Conservation (phyloP, 1,284 basidiomycete species). For the Singerocomus rubriflavus region DNA sequence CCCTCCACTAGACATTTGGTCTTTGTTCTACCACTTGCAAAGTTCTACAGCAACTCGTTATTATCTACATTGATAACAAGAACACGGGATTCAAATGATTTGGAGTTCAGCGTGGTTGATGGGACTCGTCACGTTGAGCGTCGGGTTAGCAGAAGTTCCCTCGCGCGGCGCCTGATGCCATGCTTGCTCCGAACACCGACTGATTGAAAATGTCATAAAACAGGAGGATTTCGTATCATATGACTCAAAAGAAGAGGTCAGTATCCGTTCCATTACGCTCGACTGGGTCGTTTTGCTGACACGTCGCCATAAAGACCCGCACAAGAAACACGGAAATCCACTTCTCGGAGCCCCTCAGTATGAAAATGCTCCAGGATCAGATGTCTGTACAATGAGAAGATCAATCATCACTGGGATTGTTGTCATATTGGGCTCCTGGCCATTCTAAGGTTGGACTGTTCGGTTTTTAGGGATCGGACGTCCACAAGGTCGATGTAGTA, state of each 20-base stretch:
- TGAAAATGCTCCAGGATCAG: constrained; percentile 17
- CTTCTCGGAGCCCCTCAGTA: constrained; percentile 16
- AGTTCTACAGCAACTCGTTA: constrained; percentile 37
- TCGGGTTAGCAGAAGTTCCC: constrained; percentile 17
- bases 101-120: constrained; percentile 27
- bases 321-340: constrained; percentile 20
- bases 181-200: background rate
- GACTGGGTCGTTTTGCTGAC: background rate
- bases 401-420: constrained; percentile 1
- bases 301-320: background rate
- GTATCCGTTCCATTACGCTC: background rate
- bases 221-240: constrained; percentile 16
- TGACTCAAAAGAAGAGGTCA: constrained; percentile 13
- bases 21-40: constrained; percentile 34
- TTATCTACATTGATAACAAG: constrained; percentile 35
- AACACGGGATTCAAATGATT: constrained; percentile 13
- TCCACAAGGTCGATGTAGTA: background rate
- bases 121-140: constrained; percentile 17
- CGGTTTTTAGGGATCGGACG: background rate
- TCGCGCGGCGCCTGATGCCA: background rate
- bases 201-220: constrained; percentile 9
- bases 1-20: constrained; percentile 24
- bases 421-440: background rate
- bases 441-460: background rate
- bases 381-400: constrained; percentile 1